Evolutionary conservation across 768 basidiomycete genomes (phyloP).

Genomic region (Russula brevipes): DNA sequence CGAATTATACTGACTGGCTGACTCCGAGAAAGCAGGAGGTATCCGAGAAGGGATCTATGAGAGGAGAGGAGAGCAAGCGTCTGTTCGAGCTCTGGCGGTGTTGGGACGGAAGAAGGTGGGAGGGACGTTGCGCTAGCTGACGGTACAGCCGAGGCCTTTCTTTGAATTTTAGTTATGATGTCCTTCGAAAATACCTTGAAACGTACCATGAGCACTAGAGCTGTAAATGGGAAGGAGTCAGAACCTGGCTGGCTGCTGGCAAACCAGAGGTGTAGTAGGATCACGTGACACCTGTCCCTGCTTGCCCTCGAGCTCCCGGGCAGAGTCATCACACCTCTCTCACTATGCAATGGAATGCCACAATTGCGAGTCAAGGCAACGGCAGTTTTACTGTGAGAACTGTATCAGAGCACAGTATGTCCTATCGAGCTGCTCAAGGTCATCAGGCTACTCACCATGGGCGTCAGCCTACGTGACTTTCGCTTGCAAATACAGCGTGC

Average conservation of each 20-base stretch:
- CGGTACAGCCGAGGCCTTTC: slow-evolving; percentile 13
- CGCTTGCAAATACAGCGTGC: slow-evolving; percentile 53
- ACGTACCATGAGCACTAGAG: not conserved
- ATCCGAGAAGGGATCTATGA: slow-evolving; percentile 82
- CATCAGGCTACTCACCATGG: not conserved
- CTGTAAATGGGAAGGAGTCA: too few species aligned
- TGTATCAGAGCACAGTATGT: slow-evolving; percentile 26
- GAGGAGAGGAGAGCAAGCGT: slow-evolving; percentile 71
- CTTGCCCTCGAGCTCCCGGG: not conserved
- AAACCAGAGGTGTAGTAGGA: not conserved
- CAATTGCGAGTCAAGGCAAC: slow-evolving; percentile 26
- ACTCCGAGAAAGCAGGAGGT: slow-evolving; percentile 73
- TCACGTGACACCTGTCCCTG: slow-evolving; percentile 10
- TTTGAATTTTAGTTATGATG: not conserved
- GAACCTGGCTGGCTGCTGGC: too few species aligned
- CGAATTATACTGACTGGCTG: slow-evolving; percentile 74
- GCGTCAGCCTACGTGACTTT: slow-evolving; percentile 49
- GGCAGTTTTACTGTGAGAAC: slow-evolving; percentile 26
- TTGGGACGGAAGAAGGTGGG: slow-evolving; percentile 26
- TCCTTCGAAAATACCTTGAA: not conserved
- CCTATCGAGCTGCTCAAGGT: not conserved
- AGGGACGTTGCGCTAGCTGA: slow-evolving; percentile 22
- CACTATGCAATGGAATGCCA: slow-evolving; percentile 27
- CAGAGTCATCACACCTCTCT: not conserved
- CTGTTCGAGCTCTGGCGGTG: slow-evolving; percentile 79